Evolutionary conservation across 768 basidiomycete genomes (phyloP), one percentile per base, ranked within the genome.

Genomic region (Tricholoma terreum): DNA sequence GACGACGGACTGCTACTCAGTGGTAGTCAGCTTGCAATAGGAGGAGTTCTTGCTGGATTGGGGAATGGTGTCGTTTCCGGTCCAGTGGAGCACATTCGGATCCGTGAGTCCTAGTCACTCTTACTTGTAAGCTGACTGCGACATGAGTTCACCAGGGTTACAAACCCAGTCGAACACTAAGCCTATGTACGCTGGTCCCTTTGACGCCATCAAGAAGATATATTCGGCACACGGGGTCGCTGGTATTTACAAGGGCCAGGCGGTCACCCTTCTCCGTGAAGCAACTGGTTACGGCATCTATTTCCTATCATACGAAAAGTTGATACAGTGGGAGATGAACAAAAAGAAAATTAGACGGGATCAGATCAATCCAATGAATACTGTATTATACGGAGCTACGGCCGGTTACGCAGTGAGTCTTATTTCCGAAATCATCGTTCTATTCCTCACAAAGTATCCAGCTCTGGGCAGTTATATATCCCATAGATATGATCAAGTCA

Each of bases 31-130:
- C 77, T 96, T 11, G 82, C 91, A 61, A 65, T 76, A 1, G 80
- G 93, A 15, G 96, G 96, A 61, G 84, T 93, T 4, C 75, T 85
- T 35, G 96, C 95, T 21, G 96, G 96, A 24, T 72, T 97, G 24
- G 86, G 92, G 9, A 98, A 98, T 67, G 89, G 92, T 27, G 79
- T 96, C 57, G 94, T 97, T 35, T 95, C 94, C 0, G 94, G 94
- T 1, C 96, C 95, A 6, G 95, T 98, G 15, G 95, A 98, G 71
- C 95, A 98, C 68, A 94, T 98, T 69, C 91, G 95, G 75, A 98
- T 98, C 62, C 87, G 92, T 93, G 63, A 69, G 89, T 77, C 30
- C 12, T 17, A 48, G n/a, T 10, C 15, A 14, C 31, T 43, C 22
- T 38, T 52, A n/a, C 40, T 36, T 27, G 65, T 55, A 15, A 36